Evolutionary conservation across 768 basidiomycete genomes (phyloP), one percentile per base, ranked within the genome.

Genomic region (Pleurotus tuoliensis): DNA sequence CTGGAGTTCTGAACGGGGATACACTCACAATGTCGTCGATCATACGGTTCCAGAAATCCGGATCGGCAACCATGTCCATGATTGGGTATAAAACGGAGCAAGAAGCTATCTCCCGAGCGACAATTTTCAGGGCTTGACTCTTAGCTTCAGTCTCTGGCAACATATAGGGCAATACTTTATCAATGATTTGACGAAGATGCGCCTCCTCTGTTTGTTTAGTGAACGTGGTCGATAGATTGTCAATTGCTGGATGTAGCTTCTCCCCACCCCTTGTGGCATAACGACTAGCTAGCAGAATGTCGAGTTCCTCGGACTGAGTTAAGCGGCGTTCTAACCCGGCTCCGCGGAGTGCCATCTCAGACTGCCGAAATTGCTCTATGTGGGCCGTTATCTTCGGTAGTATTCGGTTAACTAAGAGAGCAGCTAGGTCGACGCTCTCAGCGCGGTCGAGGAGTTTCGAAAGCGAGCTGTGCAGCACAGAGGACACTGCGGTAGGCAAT

Each of bases 31-130:
- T 83, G 73, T 94, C 87, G 69, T 98, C 95, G 49, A 98, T 90
- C 38, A 84, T 82, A 57, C 84, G 79, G 73, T 99, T 99, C 94
- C 94, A 98, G 61, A 97, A 97, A 69, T 99, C 97, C 4, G 94
- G 92, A 68, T 99, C 97, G 25, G 90, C 80, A 37, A 98, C 67
- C 87, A 96, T 92, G 48, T 98, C 92, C 78, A 96, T 86, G 54
- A 96, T 70, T 11, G 96, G 94, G 65, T 90, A 86, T 40, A 98
- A 65, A 3, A 96, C 84, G 2, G 87, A 77, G 66, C 92, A 95
- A 3, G 90, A 82, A 0, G 88, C 75, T 61, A 98, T 81, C 71
- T 99, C 97, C 46, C 93, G 75, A 3, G 85, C 83, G 13, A 91
- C 84, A 38, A 90, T 81, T 58, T 73, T 82, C 47, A 97, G 77